Evolutionary conservation across 257 asterid genomes (phyloP).

Genomic region (Leptodermis oblonga): DNA sequence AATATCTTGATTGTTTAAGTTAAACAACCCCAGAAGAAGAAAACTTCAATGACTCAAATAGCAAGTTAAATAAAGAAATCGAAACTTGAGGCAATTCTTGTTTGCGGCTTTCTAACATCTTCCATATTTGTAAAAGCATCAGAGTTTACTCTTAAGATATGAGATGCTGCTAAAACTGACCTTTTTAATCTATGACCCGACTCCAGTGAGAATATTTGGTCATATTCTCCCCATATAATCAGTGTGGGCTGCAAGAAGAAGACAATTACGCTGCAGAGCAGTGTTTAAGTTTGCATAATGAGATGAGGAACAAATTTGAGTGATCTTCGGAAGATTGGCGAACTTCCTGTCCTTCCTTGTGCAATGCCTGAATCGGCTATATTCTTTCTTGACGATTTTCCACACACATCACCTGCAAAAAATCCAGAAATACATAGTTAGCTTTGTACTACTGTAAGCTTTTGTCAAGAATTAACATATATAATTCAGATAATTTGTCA

Average conservation of each 20-base stretch:
- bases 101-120: background rate
- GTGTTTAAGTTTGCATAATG: background rate
- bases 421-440: background rate
- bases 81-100: background rate
- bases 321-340: slow-evolving; percentile 63
- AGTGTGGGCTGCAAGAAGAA: slow-evolving; percentile 49
- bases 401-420: slow-evolving; percentile 59
- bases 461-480: background rate
- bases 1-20: background rate
- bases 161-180: slow-evolving; percentile 22
- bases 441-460: background rate
- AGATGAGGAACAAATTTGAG: slow-evolving; percentile 40
- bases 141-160: background rate
- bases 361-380: slow-evolving; percentile 62
- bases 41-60: background rate
- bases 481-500: background rate
- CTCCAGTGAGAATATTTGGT: slow-evolving; percentile 70
- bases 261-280: background rate
- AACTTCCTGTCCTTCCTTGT: slow-evolving; percentile 60
- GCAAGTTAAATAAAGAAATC: background rate
- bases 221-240: slow-evolving; percentile 82
- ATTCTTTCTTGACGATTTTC: slow-evolving; percentile 64
- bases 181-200: slow-evolving; percentile 66
- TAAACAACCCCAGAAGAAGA: too few species aligned
- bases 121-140: slow-evolving; percentile 3